Conservation (phyloP, 1,284 basidiomycete species). For the Malassezia vespertilionis region DNA sequence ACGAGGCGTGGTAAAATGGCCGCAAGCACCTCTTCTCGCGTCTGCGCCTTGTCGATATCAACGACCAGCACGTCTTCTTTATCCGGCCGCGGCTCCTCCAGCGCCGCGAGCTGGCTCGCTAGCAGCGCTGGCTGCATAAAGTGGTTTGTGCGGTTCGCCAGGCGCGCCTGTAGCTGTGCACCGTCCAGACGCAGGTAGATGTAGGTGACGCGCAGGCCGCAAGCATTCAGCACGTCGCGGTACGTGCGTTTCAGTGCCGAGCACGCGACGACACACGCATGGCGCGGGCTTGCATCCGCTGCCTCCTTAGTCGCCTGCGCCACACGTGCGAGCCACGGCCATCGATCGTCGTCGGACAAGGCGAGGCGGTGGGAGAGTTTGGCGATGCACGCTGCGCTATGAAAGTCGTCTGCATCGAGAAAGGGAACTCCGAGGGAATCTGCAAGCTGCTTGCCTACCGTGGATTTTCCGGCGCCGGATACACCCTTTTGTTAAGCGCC, state of each 20-base stretch:
- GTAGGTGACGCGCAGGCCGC: conserved; percentile 56
- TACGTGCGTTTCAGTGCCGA: conserved; percentile 71
- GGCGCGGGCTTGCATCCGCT: conserved; percentile 10
- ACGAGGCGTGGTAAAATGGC: too few relatives aligned
- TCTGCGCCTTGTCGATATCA: not conserved
- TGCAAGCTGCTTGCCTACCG: conserved; percentile 61
- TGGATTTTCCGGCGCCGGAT: conserved; percentile 61
- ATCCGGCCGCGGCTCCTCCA: conserved; percentile 58
- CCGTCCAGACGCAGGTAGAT: conserved; percentile 66
- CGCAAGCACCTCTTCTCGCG: not conserved
- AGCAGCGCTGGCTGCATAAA: conserved; percentile 83
- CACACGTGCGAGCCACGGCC: conserved; percentile 71
- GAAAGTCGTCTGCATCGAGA: conserved; percentile 79
- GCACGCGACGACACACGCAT: conserved; percentile 60
- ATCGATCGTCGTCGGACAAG: conserved; percentile 64
- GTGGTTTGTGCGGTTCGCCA: conserved; percentile 62
- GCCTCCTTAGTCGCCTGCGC: conserved; percentile 54
- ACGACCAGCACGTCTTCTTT: not conserved
- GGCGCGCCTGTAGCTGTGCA: conserved; percentile 59
- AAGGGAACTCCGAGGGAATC: conserved; percentile 59
- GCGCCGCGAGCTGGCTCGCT: conserved; percentile 65
- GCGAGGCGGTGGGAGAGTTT: conserved; percentile 74
- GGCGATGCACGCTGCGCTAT: conserved; percentile 67
- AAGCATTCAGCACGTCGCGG: conserved; percentile 65
- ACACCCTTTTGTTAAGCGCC: conserved; percentile 17